These are phyloP conservation scores for Boechera stricta DNA, from an alignment of 345 rosid species.

Conservation along the genomic window DNA sequence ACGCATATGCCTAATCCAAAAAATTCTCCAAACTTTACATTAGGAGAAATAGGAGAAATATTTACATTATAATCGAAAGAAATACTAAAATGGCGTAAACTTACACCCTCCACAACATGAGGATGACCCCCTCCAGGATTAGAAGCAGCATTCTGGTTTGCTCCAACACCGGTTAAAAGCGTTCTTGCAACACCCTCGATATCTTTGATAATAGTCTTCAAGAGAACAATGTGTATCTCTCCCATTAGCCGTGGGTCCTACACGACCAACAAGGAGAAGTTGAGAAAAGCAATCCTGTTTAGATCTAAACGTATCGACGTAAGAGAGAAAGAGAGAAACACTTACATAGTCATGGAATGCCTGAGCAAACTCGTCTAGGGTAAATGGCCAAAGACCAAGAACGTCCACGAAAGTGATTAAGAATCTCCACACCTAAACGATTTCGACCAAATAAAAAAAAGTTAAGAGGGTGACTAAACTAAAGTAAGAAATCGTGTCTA, in stretches of 20 bases:
- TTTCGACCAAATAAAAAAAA: slow-evolving; percentile 17
- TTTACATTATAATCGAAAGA: not conserved
- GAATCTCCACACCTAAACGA: slow-evolving; percentile 84
- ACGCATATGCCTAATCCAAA: slow-evolving; percentile 69
- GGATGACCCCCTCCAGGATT: slow-evolving; percentile 93
- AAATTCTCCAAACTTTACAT: slow-evolving; percentile 9
- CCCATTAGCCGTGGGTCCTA: slow-evolving; percentile 84
- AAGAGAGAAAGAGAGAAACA: slow-evolving; percentile 25
- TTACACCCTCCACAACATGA: slow-evolving; percentile 87
- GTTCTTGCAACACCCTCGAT: slow-evolving; percentile 80
- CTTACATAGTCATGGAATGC: slow-evolving; percentile 90
- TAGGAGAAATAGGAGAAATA: not conserved
- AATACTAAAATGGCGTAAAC: slow-evolving; percentile 30
- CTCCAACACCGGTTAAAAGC: slow-evolving; percentile 61
- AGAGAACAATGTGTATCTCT: slow-evolving; percentile 80
- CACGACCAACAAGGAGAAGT: slow-evolving; percentile 29
- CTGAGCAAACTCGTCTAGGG: slow-evolving; percentile 87
- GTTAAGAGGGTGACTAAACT: not conserved
- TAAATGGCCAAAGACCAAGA: slow-evolving; percentile 94
- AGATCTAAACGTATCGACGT: not conserved
- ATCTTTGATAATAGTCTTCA: slow-evolving; percentile 76
- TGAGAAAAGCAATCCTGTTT: slow-evolving; percentile 21
- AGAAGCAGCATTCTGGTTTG: slow-evolving; percentile 64
- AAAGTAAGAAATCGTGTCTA: not conserved
- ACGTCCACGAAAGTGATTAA: slow-evolving; percentile 78